Percentiles rank a stretch among this genome's conserved stretches.
Conservation (phyloP, 2,329 filamentous ascomycete genomes). For the Tolypocladium pustulatum region DNA sequence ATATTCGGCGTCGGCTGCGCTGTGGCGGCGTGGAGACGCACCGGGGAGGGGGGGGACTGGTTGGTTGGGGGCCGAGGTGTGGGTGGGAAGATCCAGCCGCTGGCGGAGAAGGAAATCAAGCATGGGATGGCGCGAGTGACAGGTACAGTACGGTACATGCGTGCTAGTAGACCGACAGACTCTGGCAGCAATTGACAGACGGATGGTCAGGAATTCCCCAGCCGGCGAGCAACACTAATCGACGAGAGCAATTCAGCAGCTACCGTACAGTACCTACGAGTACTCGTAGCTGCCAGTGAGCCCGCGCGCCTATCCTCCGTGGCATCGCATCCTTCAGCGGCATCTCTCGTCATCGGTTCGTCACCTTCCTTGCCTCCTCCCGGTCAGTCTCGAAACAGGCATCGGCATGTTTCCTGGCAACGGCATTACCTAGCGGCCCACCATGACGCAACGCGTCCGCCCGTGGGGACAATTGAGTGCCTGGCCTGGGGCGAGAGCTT, state of each 20-base stretch:
- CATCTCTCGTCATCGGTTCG: not conserved
- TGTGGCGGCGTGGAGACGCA: not conserved
- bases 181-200: too few relatives aligned
- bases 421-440: not conserved
- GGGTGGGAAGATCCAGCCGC: not conserved
- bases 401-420: not conserved
- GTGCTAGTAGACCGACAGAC: too few relatives aligned
- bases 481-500: not conserved
- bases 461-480: too few relatives aligned
- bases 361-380: not conserved
- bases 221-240: too few relatives aligned
- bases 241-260: not conserved
- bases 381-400: not conserved
- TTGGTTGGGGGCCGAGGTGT: too few relatives aligned
- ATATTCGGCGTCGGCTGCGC: not conserved
- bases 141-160: too few relatives aligned
- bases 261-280: too few relatives aligned
- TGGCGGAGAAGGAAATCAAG: not conserved
- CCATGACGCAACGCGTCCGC: not conserved
- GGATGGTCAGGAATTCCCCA: too few relatives aligned
- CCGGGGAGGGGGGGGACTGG: not conserved
- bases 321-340: not conserved
- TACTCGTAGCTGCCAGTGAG: too few relatives aligned
- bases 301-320: too few relatives aligned
- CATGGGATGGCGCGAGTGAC: not conserved